A percentile compares a stretch with the other conserved stretches of the same genome.
These are phyloP conservation scores for Iris macrosiphon DNA, from an alignment of 106 monocot genomes.

Conservation along the genomic window DNA sequence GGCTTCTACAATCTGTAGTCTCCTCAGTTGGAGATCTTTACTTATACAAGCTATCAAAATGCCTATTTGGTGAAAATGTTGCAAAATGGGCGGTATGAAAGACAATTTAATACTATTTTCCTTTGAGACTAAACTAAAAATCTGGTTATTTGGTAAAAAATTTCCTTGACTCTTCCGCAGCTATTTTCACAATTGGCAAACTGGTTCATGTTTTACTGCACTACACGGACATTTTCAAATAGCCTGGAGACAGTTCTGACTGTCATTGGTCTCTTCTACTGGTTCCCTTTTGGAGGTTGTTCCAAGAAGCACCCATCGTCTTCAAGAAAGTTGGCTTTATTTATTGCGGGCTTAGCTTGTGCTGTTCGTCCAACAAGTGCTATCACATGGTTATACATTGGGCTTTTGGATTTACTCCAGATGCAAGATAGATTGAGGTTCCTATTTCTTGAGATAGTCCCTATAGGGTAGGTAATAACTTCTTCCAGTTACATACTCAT, in stretches of 20 bases:
- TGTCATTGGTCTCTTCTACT: constrained; percentile 61
- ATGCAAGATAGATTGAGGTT: constrained; percentile 27
- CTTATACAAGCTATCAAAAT: constrained; percentile 68
- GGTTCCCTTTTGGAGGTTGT: constrained; percentile 40
- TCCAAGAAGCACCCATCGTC: constrained; percentile 14
- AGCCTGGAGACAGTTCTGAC: constrained; percentile 83
- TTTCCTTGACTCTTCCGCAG: constrained; percentile 44
- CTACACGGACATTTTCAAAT: constrained; percentile 81
- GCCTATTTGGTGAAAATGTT: constrained; percentile 64
- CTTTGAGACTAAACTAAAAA: no score
- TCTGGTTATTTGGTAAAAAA: not conserved
- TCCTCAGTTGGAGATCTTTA: constrained; percentile 89
- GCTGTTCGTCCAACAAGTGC: constrained; percentile 93
- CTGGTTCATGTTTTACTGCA: constrained; percentile 98
- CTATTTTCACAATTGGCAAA: constrained; percentile 79
- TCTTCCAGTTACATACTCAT: not conserved
- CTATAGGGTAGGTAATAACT: constrained; percentile 70
- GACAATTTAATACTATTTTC: not conserved
- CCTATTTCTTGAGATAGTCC: constrained; percentile 75
- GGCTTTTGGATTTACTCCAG: constrained; percentile 46
- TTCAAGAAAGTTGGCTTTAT: constrained; percentile 67
- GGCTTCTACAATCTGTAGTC: constrained; percentile 72
- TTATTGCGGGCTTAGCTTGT: constrained; percentile 74
- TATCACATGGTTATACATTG: constrained; percentile 90
- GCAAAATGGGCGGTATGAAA: constrained; percentile 68